Base-by-base conservation (phyloP, 441 rosid genomes). In the Brassica hybrid region DNA sequence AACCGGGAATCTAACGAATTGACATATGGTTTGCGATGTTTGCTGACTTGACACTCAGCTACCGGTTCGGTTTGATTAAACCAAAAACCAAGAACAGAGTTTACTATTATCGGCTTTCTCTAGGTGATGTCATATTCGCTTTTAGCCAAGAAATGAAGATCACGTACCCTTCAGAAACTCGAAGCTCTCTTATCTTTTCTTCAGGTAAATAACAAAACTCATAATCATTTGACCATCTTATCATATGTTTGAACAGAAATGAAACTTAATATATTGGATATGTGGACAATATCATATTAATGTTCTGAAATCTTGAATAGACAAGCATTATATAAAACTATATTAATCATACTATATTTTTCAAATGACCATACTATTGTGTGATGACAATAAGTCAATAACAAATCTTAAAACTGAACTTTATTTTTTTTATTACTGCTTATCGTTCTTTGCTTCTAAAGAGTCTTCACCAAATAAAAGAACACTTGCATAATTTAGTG, bases 1-100 rank as follows among this genome's bases (percentile, higher is more conserved):
- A 34, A 75, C 79, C 79, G 79, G 62, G 19, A 48, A 68, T 60
- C 34, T 63, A 18, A 19, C 25, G 25, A 57, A 54, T 54, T 50
- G 19, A 2, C 21, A 56, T 56, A 56, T 56, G 23, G 32, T 16
- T 52, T 52, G 10, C 57, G 1, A 34, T 52, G 25, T 9, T 56
- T 7, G 5, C 60, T 56, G 11, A 54, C 21, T 16, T 54, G 58
- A 54, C 12, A 54, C 58, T 54, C 21, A 7, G 5, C 58, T 57
- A 57, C 61, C 61, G 30, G 61, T 57, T 57, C 61, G 27, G 61
- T 57, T 57, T 18, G n/a, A 17, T 60, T 13, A 25, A 52, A 48
- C 56, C 56, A 48, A 48, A 38, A 43, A 11, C 50, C n/a, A 43
- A 11, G n/a, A 43, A 43, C 54, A 13, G 6, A 45, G 52, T 45